phyloP scores from a whole-genome alignment of 805 yeast species.

The Sungouiella blattae region DNA sequence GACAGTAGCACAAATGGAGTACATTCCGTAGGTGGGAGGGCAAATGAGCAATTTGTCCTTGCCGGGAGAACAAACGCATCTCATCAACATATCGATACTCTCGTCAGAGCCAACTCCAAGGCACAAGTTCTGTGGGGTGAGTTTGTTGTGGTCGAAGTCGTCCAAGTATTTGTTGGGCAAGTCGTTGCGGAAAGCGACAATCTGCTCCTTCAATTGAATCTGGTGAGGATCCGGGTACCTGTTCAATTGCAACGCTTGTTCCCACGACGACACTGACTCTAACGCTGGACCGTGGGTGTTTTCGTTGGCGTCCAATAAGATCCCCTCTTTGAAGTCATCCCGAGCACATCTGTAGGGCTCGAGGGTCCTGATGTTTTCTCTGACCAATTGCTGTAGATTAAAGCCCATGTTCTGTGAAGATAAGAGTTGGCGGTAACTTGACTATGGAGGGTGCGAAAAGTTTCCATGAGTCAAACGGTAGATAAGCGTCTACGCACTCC shows the following conservation, averaged over 20 bases:
- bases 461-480: too few species aligned
- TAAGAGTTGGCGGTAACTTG: too few species aligned
- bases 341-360: constrained; percentile 97
- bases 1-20: constrained; percentile 82
- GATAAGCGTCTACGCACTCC: too few species aligned
- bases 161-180: constrained; percentile 31
- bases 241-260: constrained; percentile 58
- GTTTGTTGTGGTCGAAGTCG: constrained; percentile 7
- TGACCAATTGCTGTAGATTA: constrained; percentile 55
- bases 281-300: constrained; percentile 90
- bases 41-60: constrained; percentile 77
- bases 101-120: constrained; percentile 98
- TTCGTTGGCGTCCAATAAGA: constrained; percentile 92
- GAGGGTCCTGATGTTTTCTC: constrained; percentile 80
- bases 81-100: constrained; percentile 80
- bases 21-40: constrained; percentile 99
- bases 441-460: too few species aligned
- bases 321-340: constrained; percentile 88
- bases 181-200: constrained; percentile 67
- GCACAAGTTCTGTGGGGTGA: constrained; percentile 70
- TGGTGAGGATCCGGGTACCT: constrained; percentile 99
- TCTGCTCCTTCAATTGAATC: constrained; percentile 62
- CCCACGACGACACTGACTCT: constrained; percentile 39
- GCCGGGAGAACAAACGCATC: constrained; percentile 82
- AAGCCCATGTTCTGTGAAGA: too few species aligned